These are phyloP conservation scores for Baudoinia panamericana DNA, from an alignment of 495 filamentous ascomycete genomes.

Conservation along the genomic window DNA sequence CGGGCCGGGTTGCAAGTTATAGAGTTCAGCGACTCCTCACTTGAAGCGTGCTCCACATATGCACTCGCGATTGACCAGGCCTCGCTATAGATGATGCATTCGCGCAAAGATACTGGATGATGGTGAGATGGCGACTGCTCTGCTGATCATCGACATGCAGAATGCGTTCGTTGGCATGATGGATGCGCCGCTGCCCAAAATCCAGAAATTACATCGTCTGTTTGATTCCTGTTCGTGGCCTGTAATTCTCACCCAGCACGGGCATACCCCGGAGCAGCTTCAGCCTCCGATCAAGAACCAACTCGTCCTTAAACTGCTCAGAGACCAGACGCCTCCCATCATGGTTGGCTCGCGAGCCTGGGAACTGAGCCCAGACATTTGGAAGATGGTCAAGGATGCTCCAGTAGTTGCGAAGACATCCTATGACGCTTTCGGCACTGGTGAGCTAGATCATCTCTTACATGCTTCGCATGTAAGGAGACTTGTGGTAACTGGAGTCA, in stretches of 20 bases:
- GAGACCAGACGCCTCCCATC: constrained; percentile 26
- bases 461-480: too few species aligned
- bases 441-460: too few species aligned
- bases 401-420: too few species aligned
- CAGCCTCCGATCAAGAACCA: constrained; percentile 30
- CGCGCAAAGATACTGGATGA: too few species aligned
- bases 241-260: constrained; percentile 35
- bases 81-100: too few species aligned
- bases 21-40: too few species aligned
- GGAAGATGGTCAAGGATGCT: constrained; percentile 9
- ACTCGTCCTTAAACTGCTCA: constrained; percentile 34
- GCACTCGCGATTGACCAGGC: too few species aligned
- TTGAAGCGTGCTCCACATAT: too few species aligned
- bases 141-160: constrained; percentile 27
- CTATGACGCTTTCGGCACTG: too few species aligned
- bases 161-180: constrained; percentile 23
- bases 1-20: too few species aligned
- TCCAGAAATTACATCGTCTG: constrained; percentile 23
- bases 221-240: constrained; percentile 25
- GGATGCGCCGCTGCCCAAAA: constrained; percentile 25
- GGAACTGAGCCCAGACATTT: constrained; percentile 29
- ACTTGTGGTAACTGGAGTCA: too few species aligned
- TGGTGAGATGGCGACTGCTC: constrained; percentile 30
- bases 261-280: constrained; percentile 31
- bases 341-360: constrained; percentile 23